These are phyloP conservation scores for Globisporangium polare DNA, from an alignment of 352 stramenopile genomes.

Conservation along the genomic window DNA sequence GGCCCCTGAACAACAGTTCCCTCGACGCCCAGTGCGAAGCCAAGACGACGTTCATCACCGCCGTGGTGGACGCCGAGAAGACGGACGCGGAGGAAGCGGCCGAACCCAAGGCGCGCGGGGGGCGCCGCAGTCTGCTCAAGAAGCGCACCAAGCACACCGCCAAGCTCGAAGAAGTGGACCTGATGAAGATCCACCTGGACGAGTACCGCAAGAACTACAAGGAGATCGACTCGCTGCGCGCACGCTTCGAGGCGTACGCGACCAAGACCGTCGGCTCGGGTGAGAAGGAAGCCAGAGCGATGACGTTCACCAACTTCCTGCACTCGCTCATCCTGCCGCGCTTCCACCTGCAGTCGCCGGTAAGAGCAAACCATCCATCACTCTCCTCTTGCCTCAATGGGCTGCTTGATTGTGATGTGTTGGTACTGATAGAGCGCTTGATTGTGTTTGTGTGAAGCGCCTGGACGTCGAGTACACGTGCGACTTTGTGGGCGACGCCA, in stretches of 20 bases:
- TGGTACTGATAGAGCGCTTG: not conserved
- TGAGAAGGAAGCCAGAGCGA: constrained; percentile 29
- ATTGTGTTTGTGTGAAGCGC: constrained; percentile 25
- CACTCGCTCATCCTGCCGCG: constrained; percentile 69
- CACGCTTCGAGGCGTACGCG: constrained; percentile 60
- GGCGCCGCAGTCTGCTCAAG: constrained; percentile 49
- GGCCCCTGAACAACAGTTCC: not conserved
- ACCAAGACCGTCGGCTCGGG: constrained; percentile 31
- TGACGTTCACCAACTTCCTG: constrained; percentile 84
- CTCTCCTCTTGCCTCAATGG: not conserved
- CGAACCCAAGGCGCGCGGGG: constrained; percentile 20
- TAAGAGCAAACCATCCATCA: constrained; percentile 13
- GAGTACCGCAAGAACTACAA: constrained; percentile 47
- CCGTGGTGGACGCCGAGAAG: constrained; percentile 12
- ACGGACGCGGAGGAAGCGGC: constrained; percentile 1
- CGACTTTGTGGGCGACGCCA: constrained; percentile 66
- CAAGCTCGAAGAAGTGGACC: constrained; percentile 56
- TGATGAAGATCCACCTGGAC: constrained; percentile 65
- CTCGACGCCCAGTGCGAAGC: constrained; percentile 5
- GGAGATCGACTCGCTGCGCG: constrained; percentile 35
- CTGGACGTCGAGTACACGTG: constrained; percentile 56
- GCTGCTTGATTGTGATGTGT: not conserved
- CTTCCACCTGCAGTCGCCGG: constrained; percentile 56
- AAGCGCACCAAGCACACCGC: constrained; percentile 53
- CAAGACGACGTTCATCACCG: constrained; percentile 10